Evolutionary conservation across 2,329 filamentous ascomycete genomes (phyloP).

Genomic region (Calonectria naviculata): DNA sequence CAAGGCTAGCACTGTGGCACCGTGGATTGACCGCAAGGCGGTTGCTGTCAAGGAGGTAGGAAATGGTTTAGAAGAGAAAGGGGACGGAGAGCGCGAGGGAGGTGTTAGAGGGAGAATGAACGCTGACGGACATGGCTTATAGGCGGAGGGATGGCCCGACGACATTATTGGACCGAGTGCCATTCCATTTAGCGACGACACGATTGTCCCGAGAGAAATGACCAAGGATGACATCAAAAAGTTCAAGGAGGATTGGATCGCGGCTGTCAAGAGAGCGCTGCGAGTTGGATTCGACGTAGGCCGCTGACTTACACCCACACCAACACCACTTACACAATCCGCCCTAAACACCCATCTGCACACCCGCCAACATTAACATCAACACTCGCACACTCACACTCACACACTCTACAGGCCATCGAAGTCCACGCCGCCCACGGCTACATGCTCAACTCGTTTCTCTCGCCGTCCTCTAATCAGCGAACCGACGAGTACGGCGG

Average conservation of each 20-base stretch:
- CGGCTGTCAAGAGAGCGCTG: slow-evolving; percentile 33
- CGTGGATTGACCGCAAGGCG: slow-evolving; percentile 39
- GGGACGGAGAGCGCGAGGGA: too few relatives aligned
- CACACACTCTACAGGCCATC: slow-evolving; percentile 25
- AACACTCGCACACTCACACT: too few relatives aligned
- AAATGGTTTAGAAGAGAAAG: too few relatives aligned
- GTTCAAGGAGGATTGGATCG: slow-evolving; percentile 36
- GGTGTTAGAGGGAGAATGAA: neutral
- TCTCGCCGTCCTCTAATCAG: slow-evolving; percentile 55
- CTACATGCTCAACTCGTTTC: slow-evolving; percentile 59
- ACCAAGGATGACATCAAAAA: slow-evolving; percentile 34
- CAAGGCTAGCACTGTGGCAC: slow-evolving; percentile 56
- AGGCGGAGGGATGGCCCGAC: slow-evolving; percentile 41
- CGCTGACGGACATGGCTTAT: neutral
- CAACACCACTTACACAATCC: neutral
- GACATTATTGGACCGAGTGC: slow-evolving; percentile 35
- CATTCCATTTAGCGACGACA: slow-evolving; percentile 33
- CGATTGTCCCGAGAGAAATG: slow-evolving; percentile 35
- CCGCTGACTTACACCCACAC: neutral
- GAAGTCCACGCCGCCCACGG: slow-evolving; percentile 57
- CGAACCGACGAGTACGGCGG: slow-evolving; percentile 61
- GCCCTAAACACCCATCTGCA: too few relatives aligned
- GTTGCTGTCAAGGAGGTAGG: slow-evolving; percentile 37
- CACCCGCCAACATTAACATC: neutral
- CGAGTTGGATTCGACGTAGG: slow-evolving; percentile 35